Evolutionary conservation across 108 stramenopile genomes (phyloP).

Genomic region (Seminavis robusta): DNA sequence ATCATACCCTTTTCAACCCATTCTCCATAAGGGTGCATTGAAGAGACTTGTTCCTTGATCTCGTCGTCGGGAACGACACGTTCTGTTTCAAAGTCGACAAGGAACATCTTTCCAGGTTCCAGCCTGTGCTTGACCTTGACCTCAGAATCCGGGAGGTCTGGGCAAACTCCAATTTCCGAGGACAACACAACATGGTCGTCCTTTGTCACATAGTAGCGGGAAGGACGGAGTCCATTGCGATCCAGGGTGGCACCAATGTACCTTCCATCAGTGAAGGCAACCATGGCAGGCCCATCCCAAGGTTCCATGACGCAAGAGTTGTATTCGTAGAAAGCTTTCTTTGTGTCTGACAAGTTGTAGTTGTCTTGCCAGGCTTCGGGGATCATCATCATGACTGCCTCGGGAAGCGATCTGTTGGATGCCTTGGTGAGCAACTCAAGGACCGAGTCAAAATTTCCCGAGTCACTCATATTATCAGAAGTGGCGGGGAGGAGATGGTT

Average conservation of each 20-base stretch:
- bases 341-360: slow-evolving; percentile 80
- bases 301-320: slow-evolving; percentile 98
- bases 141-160: slow-evolving; percentile 74
- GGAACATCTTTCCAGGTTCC: slow-evolving; percentile 98
- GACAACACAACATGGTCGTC: slow-evolving; percentile 93
- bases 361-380: slow-evolving; percentile 98
- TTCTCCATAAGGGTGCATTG: slow-evolving; percentile 77
- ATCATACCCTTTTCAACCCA: slow-evolving; percentile 85
- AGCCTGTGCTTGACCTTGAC: slow-evolving; percentile 93
- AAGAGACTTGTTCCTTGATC: slow-evolving; percentile 94
- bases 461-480: slow-evolving; percentile 91
- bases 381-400: slow-evolving; percentile 96
- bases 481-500: slow-evolving; percentile 82
- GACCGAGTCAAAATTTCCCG: slow-evolving; percentile 95
- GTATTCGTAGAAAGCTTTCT: slow-evolving; percentile 98
- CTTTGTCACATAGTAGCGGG: slow-evolving; percentile 95
- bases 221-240: slow-evolving; percentile 94
- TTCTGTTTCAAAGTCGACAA: slow-evolving; percentile 93
- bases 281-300: slow-evolving; percentile 99
- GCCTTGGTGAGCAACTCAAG: slow-evolving; percentile 90
- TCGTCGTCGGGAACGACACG: slow-evolving; percentile 94
- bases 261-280: slow-evolving; percentile 95
- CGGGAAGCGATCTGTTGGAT: slow-evolving; percentile 82
- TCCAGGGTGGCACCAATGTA: slow-evolving; percentile 94
- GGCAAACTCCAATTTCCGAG: slow-evolving; percentile 94